A percentile compares a stretch with the other conserved stretches of the same genome.
phyloP scores from a whole-genome alignment of 331 rosid genomes.

The Phaseolus coccineus region DNA sequence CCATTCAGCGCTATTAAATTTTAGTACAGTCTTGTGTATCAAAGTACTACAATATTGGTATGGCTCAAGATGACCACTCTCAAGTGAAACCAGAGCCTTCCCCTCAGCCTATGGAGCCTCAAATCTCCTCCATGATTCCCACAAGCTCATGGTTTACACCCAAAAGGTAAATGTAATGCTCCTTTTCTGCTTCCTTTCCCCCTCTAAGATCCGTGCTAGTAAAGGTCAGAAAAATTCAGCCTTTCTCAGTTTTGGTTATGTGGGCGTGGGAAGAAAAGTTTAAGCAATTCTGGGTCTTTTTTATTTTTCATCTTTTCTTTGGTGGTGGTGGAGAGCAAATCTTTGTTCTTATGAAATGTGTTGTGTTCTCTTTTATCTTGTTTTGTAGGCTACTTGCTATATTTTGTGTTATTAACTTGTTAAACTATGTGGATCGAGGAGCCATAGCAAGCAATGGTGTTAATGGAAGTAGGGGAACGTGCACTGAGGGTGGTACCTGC shows the following conservation, averaged over 20 bases:
- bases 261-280: neutral
- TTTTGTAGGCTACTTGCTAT: constrained; percentile 67
- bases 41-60: neutral
- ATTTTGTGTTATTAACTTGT: constrained; percentile 76
- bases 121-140: constrained; percentile 50
- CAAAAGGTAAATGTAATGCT: constrained; percentile 50
- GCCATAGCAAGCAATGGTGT: constrained; percentile 94
- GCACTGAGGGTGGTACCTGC: constrained; percentile 68
- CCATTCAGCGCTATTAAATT: constrained; percentile 28
- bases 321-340: neutral
- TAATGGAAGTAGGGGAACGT: constrained; percentile 67
- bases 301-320: constrained; percentile 4
- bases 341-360: neutral
- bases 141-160: constrained; percentile 76
- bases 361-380: neutral
- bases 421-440: constrained; percentile 92
- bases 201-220: constrained; percentile 27
- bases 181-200: constrained; percentile 2
- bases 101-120: constrained; percentile 37
- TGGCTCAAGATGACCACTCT: constrained; percentile 29
- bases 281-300: constrained; percentile 30
- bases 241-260: constrained; percentile 2
- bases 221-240: constrained; percentile 20
- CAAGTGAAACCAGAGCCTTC: constrained; percentile 2
- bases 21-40: neutral